Conservation (phyloP, 169 alveolate genomes). For the Cryptosporidium xiaoi region DNA sequence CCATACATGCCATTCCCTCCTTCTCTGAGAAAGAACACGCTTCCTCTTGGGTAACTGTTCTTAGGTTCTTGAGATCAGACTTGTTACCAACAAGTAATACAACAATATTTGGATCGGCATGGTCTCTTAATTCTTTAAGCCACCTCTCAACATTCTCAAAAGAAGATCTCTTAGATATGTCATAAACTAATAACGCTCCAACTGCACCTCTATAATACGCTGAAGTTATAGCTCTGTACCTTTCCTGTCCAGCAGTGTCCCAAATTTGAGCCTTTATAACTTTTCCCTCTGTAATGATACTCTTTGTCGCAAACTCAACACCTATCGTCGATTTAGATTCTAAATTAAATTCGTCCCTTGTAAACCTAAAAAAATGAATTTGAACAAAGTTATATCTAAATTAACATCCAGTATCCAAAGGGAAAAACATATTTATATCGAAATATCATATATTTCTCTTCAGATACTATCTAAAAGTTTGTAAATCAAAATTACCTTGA, state of each 20-base stretch:
- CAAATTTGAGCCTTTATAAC: conserved; percentile 96
- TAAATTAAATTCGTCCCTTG: conserved; percentile 94
- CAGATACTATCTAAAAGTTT: neutral
- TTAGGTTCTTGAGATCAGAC: conserved; percentile 90
- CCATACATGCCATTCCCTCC: conserved; percentile 92
- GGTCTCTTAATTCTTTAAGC: conserved; percentile 96
- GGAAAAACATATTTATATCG: too few species aligned
- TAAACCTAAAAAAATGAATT: conserved; percentile 85
- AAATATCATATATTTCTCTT: neutral
- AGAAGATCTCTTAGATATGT: conserved; percentile 94
- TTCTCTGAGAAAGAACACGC: conserved; percentile 91
- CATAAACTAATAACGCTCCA: conserved; percentile 98
- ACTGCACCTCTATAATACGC: conserved; percentile 99
- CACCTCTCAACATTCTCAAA: conserved; percentile 95
- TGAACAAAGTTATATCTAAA: neutral
- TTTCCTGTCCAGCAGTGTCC: conserved; percentile 99
- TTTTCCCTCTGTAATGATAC: conserved; percentile 89
- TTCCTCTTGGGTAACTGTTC: conserved; percentile 92
- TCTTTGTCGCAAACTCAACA: conserved; percentile 96
- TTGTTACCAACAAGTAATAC: conserved; percentile 98
- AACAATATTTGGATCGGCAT: conserved; percentile 95
- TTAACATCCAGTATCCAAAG: too few species aligned
- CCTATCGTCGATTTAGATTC: conserved; percentile 98
- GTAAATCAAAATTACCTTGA: conserved; percentile 81
- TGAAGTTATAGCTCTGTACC: conserved; percentile 98